phyloP scores from a whole-genome alignment of 768 basidiomycete species.

The Lactarius vividus region DNA sequence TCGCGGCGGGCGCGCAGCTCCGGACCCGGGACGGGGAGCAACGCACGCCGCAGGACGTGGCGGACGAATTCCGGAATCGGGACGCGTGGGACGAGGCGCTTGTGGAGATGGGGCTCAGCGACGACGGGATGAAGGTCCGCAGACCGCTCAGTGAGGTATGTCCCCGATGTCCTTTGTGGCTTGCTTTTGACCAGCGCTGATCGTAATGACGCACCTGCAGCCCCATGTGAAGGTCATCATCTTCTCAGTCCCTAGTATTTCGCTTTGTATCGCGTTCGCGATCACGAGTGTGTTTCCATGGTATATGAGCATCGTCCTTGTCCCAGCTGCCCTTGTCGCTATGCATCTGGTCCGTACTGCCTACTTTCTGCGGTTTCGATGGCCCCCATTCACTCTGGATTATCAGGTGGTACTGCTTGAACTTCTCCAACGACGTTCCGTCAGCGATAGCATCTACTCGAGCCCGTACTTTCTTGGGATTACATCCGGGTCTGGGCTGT shows the following conservation, averaged over 20 bases:
- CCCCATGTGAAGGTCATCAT: slow-evolving; percentile 10
- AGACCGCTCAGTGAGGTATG: slow-evolving; percentile 70
- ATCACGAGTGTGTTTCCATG: slow-evolving; percentile 9
- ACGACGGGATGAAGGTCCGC: slow-evolving; percentile 62
- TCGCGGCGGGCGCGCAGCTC: slow-evolving; percentile 86
- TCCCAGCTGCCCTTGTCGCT: not conserved
- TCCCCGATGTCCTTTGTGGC: not conserved
- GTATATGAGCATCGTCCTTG: slow-evolving; percentile 5
- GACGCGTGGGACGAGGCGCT: slow-evolving; percentile 85
- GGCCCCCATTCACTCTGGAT: not conserved
- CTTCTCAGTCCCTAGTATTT: not conserved
- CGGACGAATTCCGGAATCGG: slow-evolving; percentile 71
- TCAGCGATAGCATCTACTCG: not conserved
- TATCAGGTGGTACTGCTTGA: not conserved
- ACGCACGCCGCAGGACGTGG: slow-evolving; percentile 90
- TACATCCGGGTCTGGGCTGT: not conserved
- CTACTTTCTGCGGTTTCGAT: not conserved
- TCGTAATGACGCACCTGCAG: not conserved
- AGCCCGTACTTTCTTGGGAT: slow-evolving; percentile 3
- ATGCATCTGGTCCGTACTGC: not conserved
- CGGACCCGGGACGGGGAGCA: slow-evolving; percentile 72
- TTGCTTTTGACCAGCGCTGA: not conserved
- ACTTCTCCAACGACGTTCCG: not conserved
- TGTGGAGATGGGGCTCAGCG: slow-evolving; percentile 77
- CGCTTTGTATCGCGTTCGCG: slow-evolving; percentile 2